Base-by-base conservation (phyloP, 2,329 filamentous ascomycete species). In the Emergomyces orientalis region DNA sequence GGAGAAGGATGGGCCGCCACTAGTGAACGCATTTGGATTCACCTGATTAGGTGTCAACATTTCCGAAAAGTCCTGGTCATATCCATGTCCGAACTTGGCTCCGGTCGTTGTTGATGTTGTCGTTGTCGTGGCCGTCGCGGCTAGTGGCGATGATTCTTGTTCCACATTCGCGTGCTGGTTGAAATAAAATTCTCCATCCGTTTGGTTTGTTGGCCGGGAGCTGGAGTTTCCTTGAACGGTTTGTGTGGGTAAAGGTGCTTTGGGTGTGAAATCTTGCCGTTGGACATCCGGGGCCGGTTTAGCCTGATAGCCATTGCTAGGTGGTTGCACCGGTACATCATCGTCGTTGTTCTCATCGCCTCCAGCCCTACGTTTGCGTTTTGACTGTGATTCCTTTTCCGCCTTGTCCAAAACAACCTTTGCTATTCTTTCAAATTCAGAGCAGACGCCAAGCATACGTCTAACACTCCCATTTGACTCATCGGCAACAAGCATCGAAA, bases 341-440 rank as follows among this genome's bases (percentile, higher is more conserved):
- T 39, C 43, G 22, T 58, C 70, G 22, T 58, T 70, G 43, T 73
- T 65, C 6, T 76, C 73, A 54, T 80, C 78, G 25, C 88, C 86
- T 54, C 85, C 80, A 65, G 83, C 86, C 81, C 96, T 97, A 65
- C 93, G 86, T 80, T 97, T 97, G 63, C 90, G 86, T 64, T 90
- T 85, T 5, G 85, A 87, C 32, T 87, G 83, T 43, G 89, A 85
- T 60, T 97, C 93, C 70, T 88, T 91, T 72, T 97, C 93, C 0
- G 90, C 85, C 73, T 92, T 96, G 64, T 97, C 93, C 55, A 97
- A 86, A 9, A 96, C 91, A 2, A 91, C 86, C 71, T 88, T 90
- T 43, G 91, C 91, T 67, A 99, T 97, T 63, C 94, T 86, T 74
- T 96, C 92, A 69, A 99, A 99, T 71, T 99, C 94, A n/a, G 90